phyloP scores from a whole-genome alignment of 345 rosid species.

The Aquilaria sinensis region DNA sequence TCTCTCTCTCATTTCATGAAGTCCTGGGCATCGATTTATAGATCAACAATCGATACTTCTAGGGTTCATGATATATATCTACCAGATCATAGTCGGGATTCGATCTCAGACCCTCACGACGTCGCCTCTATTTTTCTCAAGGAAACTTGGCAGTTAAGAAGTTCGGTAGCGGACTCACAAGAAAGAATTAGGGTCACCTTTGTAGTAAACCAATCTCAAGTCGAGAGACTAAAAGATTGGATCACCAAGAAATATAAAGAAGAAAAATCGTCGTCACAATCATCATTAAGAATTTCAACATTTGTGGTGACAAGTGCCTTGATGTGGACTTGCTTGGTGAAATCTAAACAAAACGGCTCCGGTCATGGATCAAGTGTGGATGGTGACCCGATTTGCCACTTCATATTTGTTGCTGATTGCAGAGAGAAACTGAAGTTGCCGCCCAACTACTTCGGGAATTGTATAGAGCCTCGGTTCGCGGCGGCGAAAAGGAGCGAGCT shows the following conservation, averaged over 20 bases:
- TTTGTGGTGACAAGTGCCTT: conserved; percentile 5
- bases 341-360: neutral
- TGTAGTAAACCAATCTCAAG: conserved; percentile 12
- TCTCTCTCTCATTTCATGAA: conserved; percentile 32
- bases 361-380: neutral
- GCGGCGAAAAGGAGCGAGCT: conserved; percentile 11
- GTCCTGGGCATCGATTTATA: conserved; percentile 23
- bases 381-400: neutral
- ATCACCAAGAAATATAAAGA: conserved; percentile 10
- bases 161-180: neutral
- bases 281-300: neutral
- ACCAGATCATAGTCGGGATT: conserved; percentile 18
- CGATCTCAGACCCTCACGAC: conserved; percentile 19
- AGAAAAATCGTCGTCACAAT: neutral
- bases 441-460: conserved; percentile 29
- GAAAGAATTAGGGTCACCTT: conserved; percentile 20
- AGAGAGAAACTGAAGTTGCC: conserved; percentile 14
- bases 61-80: neutral
- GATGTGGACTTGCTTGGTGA: conserved; percentile 6
- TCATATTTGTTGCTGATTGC: neutral
- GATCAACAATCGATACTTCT: neutral
- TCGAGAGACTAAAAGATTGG: conserved; percentile 24
- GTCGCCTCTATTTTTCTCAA: conserved; percentile 21
- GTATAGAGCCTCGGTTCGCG: conserved; percentile 11
- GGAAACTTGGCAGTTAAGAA: conserved; percentile 6